Conservation (phyloP, 1,284 basidiomycete species). For the Anthracocystis setariae region DNA sequence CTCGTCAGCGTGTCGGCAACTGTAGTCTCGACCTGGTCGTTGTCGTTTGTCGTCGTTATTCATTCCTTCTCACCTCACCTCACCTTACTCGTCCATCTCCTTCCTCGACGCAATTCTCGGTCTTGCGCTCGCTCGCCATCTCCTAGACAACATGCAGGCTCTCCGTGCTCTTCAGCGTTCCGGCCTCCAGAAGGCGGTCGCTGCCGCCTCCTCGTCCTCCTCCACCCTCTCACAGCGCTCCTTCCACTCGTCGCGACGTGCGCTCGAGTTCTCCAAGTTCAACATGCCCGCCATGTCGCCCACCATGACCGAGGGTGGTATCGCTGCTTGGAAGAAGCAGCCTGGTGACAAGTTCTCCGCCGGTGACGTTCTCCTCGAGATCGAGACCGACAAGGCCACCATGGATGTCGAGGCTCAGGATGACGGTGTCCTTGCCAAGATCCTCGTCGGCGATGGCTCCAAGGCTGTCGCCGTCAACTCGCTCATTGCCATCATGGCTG, state of each 20-base stretch:
- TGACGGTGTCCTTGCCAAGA: slow-evolving; percentile 69
- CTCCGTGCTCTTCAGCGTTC: slow-evolving; percentile 52
- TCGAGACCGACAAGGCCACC: slow-evolving; percentile 72
- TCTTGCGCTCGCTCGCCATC: not conserved
- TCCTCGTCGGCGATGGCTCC: slow-evolving; percentile 63
- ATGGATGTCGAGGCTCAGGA: slow-evolving; percentile 70
- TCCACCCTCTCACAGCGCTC: slow-evolving; percentile 45
- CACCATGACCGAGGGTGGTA: slow-evolving; percentile 99
- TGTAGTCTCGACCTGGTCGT: too few species aligned
- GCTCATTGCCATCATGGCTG: slow-evolving; percentile 68
- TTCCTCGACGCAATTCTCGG: slow-evolving; percentile 8
- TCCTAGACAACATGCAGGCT: slow-evolving; percentile 36
- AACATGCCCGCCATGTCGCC: slow-evolving; percentile 98
- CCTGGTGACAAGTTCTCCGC: slow-evolving; percentile 89
- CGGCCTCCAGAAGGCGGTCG: slow-evolving; percentile 48
- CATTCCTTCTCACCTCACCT: not conserved
- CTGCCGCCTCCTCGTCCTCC: slow-evolving; percentile 34
- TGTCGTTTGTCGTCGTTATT: not conserved
- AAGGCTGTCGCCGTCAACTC: slow-evolving; percentile 68
- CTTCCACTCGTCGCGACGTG: slow-evolving; percentile 51
- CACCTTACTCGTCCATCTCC: slow-evolving; percentile 1
- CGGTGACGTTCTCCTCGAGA: slow-evolving; percentile 93
- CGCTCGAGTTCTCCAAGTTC: slow-evolving; percentile 74
- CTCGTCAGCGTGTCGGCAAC: not conserved
- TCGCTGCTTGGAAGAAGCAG: slow-evolving; percentile 95